Evolutionary conservation across 176 grass and related monocot species (phyloP).

Genomic region (Rhynchospora breviuscula): DNA sequence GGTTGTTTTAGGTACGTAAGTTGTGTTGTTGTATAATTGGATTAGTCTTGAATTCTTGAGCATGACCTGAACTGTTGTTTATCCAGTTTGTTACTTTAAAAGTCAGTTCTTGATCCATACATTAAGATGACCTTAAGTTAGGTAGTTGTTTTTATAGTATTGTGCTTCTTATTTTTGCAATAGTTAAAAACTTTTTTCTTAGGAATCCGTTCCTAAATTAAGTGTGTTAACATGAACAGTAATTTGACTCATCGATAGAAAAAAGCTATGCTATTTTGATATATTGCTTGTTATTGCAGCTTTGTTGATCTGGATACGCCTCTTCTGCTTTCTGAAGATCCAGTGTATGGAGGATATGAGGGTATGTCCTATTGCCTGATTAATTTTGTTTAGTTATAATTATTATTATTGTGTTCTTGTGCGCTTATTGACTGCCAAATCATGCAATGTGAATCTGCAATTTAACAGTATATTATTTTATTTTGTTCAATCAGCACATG

Average conservation of each 20-base stretch:
- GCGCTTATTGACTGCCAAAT: background rate
- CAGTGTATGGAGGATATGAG: slow-evolving; percentile 79
- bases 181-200: no score
- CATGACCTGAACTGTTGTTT: background rate
- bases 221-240: background rate
- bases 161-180: no score
- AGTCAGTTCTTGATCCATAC: background rate
- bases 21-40: background rate
- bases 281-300: slow-evolving; percentile 36
- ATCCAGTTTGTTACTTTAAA: background rate
- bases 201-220: background rate
- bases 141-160: no score
- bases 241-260: background rate
- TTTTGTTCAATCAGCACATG: slow-evolving; percentile 46
- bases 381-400: background rate
- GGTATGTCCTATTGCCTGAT: slow-evolving; percentile 34
- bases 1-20: slow-evolving; percentile 71
- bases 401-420: background rate
- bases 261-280: background rate
- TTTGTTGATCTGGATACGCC: slow-evolving; percentile 95
- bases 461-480: slow-evolving; percentile 4
- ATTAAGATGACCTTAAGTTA: background rate
- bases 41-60: background rate
- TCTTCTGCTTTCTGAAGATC: slow-evolving; percentile 82
- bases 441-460: background rate